Evolutionary conservation across 108 stramenopile species (phyloP).

Genomic region (Cyclotella kingstonii): DNA sequence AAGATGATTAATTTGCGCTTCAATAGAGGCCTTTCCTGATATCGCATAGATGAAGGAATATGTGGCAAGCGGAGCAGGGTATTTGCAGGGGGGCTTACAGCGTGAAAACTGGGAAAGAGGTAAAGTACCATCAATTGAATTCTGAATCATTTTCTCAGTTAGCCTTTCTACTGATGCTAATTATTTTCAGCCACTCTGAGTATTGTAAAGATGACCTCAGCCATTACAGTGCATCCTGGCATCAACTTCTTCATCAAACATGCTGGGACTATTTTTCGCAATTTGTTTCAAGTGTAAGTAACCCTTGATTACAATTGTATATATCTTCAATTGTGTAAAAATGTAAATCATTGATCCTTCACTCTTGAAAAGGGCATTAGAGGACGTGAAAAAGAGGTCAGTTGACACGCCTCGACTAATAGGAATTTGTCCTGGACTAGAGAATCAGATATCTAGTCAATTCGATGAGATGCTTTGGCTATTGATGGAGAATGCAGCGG

Average conservation of each 20-base stretch:
- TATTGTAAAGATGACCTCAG: conserved; percentile 47
- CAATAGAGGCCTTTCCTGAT: conserved; percentile 56
- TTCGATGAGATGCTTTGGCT: conserved; percentile 71
- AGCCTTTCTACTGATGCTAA: not conserved
- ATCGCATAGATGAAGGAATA: conserved; percentile 49
- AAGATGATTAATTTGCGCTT: too few species aligned
- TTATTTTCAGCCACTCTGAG: conserved; percentile 38
- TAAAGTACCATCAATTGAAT: not conserved
- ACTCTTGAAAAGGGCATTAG: conserved; percentile 33
- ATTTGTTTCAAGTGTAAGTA: conserved; percentile 47
- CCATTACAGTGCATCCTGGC: conserved; percentile 56
- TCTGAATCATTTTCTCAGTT: not conserved
- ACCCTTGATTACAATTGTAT: not conserved
- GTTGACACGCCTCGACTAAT: conserved; percentile 42
- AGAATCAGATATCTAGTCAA: conserved; percentile 31
- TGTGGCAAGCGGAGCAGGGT: conserved; percentile 62
- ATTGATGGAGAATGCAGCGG: conserved; percentile 52
- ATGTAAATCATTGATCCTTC: not conserved
- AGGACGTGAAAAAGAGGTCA: conserved; percentile 48
- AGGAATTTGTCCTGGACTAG: conserved; percentile 37
- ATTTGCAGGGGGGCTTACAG: conserved; percentile 60
- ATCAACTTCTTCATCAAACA: conserved; percentile 72
- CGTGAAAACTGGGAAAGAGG: conserved; percentile 71
- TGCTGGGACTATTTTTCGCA: conserved; percentile 62
- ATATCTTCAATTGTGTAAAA: not conserved